These are phyloP conservation scores for Aurantiochytrium sp. DNA, from an alignment of 108 stramenopile species.

Conservation along the genomic window DNA sequence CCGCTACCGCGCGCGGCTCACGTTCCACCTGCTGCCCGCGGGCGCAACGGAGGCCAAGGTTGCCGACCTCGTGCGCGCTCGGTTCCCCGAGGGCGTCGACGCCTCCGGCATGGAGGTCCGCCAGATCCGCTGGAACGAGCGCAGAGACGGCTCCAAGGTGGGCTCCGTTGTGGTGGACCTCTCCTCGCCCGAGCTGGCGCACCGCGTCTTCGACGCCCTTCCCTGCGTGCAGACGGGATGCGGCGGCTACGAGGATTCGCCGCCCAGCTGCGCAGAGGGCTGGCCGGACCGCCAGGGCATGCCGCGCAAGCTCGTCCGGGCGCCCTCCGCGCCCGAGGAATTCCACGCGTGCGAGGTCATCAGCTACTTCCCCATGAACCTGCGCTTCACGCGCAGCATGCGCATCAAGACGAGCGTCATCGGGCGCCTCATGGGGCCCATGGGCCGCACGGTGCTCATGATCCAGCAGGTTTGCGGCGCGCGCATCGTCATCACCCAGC, in stretches of 20 bases:
- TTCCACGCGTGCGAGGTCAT: not conserved
- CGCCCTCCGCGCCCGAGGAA: not conserved
- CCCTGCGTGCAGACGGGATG: not conserved
- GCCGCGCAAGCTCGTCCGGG: not conserved
- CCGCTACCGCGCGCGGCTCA: not conserved
- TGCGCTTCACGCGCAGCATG: not conserved
- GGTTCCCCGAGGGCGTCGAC: not conserved
- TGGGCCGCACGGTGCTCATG: not conserved
- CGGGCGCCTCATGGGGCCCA: not conserved
- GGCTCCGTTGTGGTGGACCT: not conserved
- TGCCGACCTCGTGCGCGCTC: not conserved
- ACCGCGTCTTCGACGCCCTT: not conserved
- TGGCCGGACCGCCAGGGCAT: not conserved
- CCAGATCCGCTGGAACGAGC: not conserved
- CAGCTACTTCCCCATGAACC: not conserved
- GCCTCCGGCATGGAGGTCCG: not conserved
- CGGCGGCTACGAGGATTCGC: not conserved
- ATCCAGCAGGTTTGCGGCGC: conserved; percentile 13
- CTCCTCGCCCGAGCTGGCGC: not conserved
- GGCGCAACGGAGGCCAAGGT: not conserved
- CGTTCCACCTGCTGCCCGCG: not conserved
- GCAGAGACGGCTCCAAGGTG: not conserved
- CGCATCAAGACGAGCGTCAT: not conserved
- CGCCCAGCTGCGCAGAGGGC: not conserved
- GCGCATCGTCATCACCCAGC: not conserved